These are phyloP conservation scores for Otatea glauca DNA, from an alignment of 176 grass and related monocot species.

Conservation along the genomic window DNA sequence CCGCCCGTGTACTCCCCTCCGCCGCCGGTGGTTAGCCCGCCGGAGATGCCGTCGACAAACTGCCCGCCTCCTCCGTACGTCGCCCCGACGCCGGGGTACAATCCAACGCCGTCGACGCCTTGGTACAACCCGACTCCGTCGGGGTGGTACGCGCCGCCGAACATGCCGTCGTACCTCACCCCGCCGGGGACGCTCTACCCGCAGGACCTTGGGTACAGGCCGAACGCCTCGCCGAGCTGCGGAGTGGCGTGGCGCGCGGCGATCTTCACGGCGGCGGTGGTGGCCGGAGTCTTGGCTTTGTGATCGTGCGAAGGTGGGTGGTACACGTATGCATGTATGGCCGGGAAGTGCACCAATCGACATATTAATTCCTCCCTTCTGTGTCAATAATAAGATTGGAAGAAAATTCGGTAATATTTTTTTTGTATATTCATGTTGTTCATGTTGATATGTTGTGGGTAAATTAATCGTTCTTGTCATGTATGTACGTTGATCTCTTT, in stretches of 20 bases:
- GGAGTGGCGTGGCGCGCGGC: neutral
- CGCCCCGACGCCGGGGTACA: neutral
- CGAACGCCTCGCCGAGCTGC: slow-evolving; percentile 33
- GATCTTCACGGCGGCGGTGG: neutral
- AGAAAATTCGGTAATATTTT: slow-evolving; percentile 28
- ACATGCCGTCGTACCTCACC: slow-evolving; percentile 55
- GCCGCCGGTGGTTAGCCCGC: slow-evolving; percentile 30
- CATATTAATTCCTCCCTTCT: neutral
- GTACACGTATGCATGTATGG: neutral
- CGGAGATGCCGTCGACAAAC: slow-evolving; percentile 23
- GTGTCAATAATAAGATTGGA: slow-evolving; percentile 51
- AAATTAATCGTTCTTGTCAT: slow-evolving; percentile 43
- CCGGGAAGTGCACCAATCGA: slow-evolving; percentile 15
- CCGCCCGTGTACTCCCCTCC: slow-evolving; percentile 43
- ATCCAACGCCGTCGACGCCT: slow-evolving; percentile 16
- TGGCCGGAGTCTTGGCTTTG: slow-evolving; percentile 39
- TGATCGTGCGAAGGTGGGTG: slow-evolving; percentile 36
- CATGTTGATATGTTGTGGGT: neutral
- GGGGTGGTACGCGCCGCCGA: slow-evolving; percentile 54
- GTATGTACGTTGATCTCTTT: slow-evolving; percentile 15
- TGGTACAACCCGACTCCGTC: slow-evolving; percentile 38
- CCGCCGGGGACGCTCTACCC: slow-evolving; percentile 69
- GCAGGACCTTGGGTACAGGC: slow-evolving; percentile 62
- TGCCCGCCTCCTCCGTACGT: slow-evolving; percentile 59
- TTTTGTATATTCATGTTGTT: slow-evolving; percentile 40